Conservation (phyloP, 2,329 filamentous ascomycete genomes). For the Colletotrichum sp. region DNA sequence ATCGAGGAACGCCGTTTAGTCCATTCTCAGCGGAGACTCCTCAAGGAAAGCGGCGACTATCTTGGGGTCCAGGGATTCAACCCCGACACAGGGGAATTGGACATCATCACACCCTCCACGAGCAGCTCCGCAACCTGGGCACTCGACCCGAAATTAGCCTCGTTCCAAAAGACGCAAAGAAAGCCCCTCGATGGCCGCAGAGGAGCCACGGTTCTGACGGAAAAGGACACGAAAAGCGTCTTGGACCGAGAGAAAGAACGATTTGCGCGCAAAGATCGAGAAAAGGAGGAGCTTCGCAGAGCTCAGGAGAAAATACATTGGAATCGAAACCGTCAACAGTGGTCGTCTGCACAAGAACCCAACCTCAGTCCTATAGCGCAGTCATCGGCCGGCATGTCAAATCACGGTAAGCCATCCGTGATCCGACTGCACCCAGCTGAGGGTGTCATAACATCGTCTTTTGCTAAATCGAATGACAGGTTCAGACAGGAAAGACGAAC, state of each 20-base stretch:
- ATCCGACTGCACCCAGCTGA: background rate
- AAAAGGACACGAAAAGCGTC: constrained; percentile 43
- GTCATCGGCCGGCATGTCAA: constrained; percentile 30
- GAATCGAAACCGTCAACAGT: constrained; percentile 50
- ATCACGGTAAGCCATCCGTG: constrained; percentile 6
- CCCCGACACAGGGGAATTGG: constrained; percentile 58
- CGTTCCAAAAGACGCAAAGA: constrained; percentile 36
- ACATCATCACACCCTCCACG: constrained; percentile 54
- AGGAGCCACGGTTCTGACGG: constrained; percentile 49
- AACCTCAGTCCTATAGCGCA: constrained; percentile 54
- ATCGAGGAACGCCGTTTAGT: constrained; percentile 23
- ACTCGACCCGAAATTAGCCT: constrained; percentile 32
- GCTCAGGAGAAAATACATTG: constrained; percentile 43
- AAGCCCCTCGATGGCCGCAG: constrained; percentile 39
- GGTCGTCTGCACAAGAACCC: constrained; percentile 58
- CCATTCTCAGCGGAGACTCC: constrained; percentile 43
- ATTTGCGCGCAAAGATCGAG: constrained; percentile 47
- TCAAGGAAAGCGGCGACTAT: constrained; percentile 63
- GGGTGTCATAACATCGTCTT: background rate
- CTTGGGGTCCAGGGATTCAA: constrained; percentile 65
- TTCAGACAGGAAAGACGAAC: background rate
- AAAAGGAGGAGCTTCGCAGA: constrained; percentile 41
- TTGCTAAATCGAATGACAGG: background rate
- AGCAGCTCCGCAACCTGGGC: constrained; percentile 42
- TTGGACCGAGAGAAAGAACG: constrained; percentile 38